Conservation (phyloP, 495 filamentous ascomycete genomes). For the Penicillium malachiteum region DNA sequence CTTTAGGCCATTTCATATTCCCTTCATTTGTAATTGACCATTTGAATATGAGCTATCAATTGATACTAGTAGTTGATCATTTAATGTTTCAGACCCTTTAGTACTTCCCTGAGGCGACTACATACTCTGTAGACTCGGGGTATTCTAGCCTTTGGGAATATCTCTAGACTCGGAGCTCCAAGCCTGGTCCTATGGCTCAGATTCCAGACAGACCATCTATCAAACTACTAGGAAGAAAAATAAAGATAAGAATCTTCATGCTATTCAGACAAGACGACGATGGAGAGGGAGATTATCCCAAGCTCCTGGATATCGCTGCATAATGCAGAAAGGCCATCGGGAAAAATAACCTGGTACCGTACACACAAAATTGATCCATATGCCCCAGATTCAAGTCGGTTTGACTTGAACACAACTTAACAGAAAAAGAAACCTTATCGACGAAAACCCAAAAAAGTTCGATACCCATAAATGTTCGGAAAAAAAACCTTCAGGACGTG, state of each 20-base stretch:
- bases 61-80: too few species aligned
- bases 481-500: constrained; percentile 17
- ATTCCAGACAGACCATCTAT: too few species aligned
- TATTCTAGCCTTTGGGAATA: too few species aligned
- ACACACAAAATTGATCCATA: constrained; percentile 24
- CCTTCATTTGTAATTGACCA: too few species aligned
- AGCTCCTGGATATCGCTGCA: constrained; percentile 40
- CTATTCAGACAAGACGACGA: constrained; percentile 36
- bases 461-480: constrained; percentile 19
- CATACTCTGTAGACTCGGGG: too few species aligned
- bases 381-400: constrained; percentile 20
- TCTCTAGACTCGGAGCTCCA: too few species aligned
- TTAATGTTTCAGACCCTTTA: too few species aligned
- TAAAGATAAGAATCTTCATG: constrained; percentile 34
- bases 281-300: constrained; percentile 30
- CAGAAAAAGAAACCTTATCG: constrained; percentile 11
- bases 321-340: constrained; percentile 31
- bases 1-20: too few species aligned
- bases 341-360: constrained; percentile 25
- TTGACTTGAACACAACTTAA: constrained; percentile 15
- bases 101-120: too few species aligned
- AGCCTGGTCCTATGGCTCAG: too few species aligned
- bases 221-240: not conserved
- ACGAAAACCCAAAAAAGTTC: constrained; percentile 17
- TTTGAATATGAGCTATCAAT: too few species aligned